Conservation (phyloP, 768 basidiomycete genomes). For the Cystobasidiopsis lactophilus region DNA sequence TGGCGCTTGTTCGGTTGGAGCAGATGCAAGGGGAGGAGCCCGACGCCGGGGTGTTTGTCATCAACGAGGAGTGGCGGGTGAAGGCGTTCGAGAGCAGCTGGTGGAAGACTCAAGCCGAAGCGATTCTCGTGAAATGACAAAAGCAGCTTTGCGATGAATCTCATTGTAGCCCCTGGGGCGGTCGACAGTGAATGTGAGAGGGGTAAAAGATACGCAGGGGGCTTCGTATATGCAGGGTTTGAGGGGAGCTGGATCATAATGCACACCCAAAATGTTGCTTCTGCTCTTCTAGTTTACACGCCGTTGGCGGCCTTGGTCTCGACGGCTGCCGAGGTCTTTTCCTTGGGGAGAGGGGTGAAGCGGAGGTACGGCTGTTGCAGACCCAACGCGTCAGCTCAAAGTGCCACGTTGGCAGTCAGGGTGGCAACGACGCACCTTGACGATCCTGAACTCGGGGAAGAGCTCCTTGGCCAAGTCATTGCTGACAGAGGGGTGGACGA, state of each 20-base stretch:
- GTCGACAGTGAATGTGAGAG: no score
- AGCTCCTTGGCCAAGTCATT: constrained; percentile 76
- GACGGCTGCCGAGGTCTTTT: background rate
- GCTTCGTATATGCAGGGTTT: no score
- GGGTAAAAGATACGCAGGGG: no score
- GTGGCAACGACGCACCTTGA: constrained; percentile 29
- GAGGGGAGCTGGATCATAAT: no score
- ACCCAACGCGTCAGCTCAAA: no score
- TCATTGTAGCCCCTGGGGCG: no score
- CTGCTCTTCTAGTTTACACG: no score
- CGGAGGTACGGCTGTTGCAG: constrained; percentile 57
- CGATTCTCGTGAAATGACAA: no score
- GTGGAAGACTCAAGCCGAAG: background rate
- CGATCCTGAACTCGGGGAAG: constrained; percentile 61
- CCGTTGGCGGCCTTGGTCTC: no score
- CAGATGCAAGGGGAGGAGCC: background rate
- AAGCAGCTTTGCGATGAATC: no score
- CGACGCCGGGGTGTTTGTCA: background rate
- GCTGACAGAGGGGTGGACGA: constrained; percentile 49
- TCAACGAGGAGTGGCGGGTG: background rate
- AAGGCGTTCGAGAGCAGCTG: background rate
- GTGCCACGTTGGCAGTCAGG: background rate
- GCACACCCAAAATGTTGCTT: no score
- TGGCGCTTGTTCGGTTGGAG: constrained; percentile 8
- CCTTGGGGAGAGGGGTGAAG: constrained; percentile 22